These are phyloP conservation scores for Paecilomyces dactylethromorphus DNA, from an alignment of 2,329 filamentous ascomycete species.

Conservation along the genomic window DNA sequence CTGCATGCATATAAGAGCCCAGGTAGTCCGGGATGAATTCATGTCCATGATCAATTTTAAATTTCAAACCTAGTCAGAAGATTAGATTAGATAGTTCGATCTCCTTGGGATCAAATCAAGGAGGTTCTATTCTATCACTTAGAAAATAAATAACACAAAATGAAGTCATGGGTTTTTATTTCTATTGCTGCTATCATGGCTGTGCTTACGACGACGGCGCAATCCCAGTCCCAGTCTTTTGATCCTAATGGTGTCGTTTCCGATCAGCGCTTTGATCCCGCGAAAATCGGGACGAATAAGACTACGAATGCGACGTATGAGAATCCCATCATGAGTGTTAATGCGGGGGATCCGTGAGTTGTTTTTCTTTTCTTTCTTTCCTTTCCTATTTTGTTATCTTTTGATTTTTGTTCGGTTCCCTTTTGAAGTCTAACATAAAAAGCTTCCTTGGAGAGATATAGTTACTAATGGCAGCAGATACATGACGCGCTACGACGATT, in stretches of 20 bases:
- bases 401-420: no score
- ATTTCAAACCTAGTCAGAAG: no score
- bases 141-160: no score
- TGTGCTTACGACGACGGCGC: not conserved
- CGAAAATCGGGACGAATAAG: conserved; percentile 3
- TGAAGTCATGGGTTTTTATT: no score
- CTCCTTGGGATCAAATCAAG: no score
- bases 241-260: not conserved
- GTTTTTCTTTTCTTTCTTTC: not conserved
- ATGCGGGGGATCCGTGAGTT: conserved; percentile 30
- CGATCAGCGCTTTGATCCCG: not conserved
- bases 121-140: no score
- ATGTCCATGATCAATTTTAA: no score
- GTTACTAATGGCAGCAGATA: conserved; percentile 11
- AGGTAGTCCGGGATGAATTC: no score
- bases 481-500: conserved; percentile 32
- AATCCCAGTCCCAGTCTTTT: not conserved
- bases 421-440: no score
- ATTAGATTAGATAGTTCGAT: no score
- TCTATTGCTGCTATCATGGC: not conserved
- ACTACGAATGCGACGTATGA: conserved; percentile 28
- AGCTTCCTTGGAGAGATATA: not conserved
- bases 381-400: not conserved
- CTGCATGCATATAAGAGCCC: no score
- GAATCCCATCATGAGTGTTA: conserved; percentile 35